These are phyloP conservation scores for Nicotiana noctiflora DNA, from an alignment of 257 asterid genomes.

Conservation along the genomic window DNA sequence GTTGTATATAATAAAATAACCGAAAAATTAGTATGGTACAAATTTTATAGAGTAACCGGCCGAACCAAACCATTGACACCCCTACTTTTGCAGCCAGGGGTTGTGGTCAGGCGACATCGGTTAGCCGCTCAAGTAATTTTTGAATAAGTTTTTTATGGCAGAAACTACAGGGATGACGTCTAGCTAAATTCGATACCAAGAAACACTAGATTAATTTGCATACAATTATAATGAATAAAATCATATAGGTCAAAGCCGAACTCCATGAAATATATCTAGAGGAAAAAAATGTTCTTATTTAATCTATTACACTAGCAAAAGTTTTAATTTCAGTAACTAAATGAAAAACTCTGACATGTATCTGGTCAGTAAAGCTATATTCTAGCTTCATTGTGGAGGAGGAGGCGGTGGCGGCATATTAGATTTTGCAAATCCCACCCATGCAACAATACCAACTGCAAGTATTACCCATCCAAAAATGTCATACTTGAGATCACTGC, in stretches of 20 bases:
- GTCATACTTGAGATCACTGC: conserved; percentile 60
- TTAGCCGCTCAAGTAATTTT: background rate
- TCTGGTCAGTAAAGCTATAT: background rate
- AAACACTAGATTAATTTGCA: background rate
- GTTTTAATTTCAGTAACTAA: background rate
- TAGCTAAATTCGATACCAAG: background rate
- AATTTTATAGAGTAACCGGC: too few relatives aligned
- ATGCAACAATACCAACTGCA: conserved; percentile 55
- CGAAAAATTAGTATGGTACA: too few relatives aligned
- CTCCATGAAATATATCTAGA: background rate
- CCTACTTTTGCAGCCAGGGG: background rate
- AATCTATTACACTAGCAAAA: background rate
- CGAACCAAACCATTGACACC: too few relatives aligned
- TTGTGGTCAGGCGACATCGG: background rate
- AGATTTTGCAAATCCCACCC: conserved; percentile 59
- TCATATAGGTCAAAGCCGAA: background rate
- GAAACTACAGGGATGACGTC: background rate
- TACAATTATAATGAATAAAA: background rate
- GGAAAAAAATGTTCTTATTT: background rate
- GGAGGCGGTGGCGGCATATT: conserved; percentile 36
- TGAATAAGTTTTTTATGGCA: background rate
- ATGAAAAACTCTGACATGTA: background rate
- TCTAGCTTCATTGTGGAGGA: conserved; percentile 30
- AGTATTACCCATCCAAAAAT: conserved; percentile 65
- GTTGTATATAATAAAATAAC: too few relatives aligned